These are phyloP conservation scores for Mariannaea sp. DNA, from an alignment of 2,329 filamentous ascomycete genomes.

Conservation along the genomic window DNA sequence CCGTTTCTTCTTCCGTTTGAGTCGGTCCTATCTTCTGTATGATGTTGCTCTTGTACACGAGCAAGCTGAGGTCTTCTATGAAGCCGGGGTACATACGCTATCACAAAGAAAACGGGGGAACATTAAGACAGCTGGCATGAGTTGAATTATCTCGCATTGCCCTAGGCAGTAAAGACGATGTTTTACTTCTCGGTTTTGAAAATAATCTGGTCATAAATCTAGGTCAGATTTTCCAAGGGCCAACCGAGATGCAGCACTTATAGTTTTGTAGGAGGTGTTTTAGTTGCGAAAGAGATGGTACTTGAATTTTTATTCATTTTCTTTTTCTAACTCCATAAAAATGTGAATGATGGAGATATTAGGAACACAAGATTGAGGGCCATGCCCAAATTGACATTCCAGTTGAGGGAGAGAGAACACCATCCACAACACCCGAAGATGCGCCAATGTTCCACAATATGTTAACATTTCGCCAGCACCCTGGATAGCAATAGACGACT, in stretches of 20 bases:
- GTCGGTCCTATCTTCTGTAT: background rate
- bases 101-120: background rate
- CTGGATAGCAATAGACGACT: too few relatives aligned
- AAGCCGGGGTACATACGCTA: background rate
- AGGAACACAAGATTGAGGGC: background rate
- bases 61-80: background rate
- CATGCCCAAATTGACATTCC: background rate
- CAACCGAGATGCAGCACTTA: too few relatives aligned
- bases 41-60: background rate
- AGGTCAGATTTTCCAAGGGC: background rate
- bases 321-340: too few relatives aligned
- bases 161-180: background rate
- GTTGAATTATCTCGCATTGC: too few relatives aligned
- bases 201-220: background rate
- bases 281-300: too few relatives aligned
- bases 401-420: background rate
- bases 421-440: background rate
- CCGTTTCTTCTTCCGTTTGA: background rate
- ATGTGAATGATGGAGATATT: background rate
- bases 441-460: background rate
- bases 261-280: too few relatives aligned
- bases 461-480: too few relatives aligned
- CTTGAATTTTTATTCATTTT: too few relatives aligned
- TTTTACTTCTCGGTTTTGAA: background rate
- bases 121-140: too few relatives aligned